Evolutionary conservation across 2,329 filamentous ascomycete species (phyloP).

Genomic region (Arachnomyces sp.): DNA sequence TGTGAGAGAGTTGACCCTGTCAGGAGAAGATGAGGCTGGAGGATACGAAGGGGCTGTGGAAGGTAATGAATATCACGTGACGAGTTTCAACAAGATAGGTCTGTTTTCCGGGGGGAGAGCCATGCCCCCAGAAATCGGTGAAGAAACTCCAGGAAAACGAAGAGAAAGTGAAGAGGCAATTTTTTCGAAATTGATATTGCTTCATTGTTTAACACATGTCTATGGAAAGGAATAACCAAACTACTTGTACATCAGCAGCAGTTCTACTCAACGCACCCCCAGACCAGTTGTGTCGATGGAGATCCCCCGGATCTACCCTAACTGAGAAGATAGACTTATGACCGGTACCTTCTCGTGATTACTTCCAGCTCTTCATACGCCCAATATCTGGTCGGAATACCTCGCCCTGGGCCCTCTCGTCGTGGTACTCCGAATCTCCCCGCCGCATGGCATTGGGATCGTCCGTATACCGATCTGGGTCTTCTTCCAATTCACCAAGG

Average conservation of each 20-base stretch:
- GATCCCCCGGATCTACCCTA: too few relatives aligned
- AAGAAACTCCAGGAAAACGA: too few relatives aligned
- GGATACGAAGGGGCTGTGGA: too few relatives aligned
- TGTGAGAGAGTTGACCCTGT: too few relatives aligned
- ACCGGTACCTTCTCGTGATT: slow-evolving; percentile 3
- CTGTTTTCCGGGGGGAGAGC: too few relatives aligned
- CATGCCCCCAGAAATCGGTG: too few relatives aligned
- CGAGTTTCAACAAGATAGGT: too few relatives aligned
- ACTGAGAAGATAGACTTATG: too few relatives aligned
- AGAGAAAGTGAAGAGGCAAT: too few relatives aligned
- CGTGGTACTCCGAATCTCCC: slow-evolving; percentile 18
- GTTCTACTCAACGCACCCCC: slow-evolving; percentile 8
- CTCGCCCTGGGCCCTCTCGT: slow-evolving; percentile 22
- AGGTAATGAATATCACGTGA: too few relatives aligned
- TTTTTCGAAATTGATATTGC: slow-evolving; percentile 4
- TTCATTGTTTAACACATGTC: slow-evolving; percentile 7
- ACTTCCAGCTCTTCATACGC: slow-evolving; percentile 29
- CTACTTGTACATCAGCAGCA: background rate
- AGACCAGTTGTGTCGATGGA: too few relatives aligned
- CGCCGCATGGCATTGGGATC: slow-evolving; percentile 14
- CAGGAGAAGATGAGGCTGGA: too few relatives aligned
- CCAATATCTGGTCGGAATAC: slow-evolving; percentile 30
- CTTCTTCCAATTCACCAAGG: slow-evolving; percentile 23
- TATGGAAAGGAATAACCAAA: background rate
- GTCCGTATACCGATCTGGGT: slow-evolving; percentile 17